Percentiles rank a stretch among this genome's conserved stretches.
Conservation (phyloP, 2,329 filamentous ascomycete species). For the Ilyonectria sp. region DNA sequence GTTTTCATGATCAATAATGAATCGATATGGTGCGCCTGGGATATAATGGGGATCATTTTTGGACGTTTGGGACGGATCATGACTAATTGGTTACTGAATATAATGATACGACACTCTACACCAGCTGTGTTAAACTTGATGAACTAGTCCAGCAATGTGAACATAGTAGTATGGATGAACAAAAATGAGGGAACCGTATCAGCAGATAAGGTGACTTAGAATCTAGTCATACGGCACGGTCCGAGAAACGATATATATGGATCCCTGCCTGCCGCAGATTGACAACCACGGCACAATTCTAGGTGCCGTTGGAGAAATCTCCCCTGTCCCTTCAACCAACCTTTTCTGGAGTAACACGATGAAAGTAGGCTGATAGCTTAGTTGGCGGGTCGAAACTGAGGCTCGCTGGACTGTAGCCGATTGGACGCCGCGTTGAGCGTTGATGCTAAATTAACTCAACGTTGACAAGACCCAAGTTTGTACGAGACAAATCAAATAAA, state of each 20-base stretch:
- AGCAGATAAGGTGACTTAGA: neutral
- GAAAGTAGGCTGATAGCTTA: constrained; percentile 9
- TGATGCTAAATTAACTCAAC: neutral
- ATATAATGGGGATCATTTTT: neutral
- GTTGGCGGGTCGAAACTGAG: neutral
- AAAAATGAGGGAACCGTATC: neutral
- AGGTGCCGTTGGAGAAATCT: neutral
- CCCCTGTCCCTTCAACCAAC: neutral
- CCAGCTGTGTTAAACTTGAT: neutral
- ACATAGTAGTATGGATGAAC: neutral
- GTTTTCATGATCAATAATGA: neutral
- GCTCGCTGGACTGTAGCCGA: neutral
- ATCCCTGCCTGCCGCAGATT: neutral
- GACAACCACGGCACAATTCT: neutral
- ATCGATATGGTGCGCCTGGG: neutral
- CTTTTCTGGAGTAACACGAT: constrained; percentile 5
- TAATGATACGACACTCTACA: neutral
- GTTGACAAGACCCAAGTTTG: too few species aligned
- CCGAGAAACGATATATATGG: neutral
- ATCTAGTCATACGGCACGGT: neutral
- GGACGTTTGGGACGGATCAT: neutral
- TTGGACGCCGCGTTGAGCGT: neutral
- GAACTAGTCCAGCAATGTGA: neutral
- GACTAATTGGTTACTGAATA: neutral
- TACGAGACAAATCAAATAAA: neutral